Base-by-base conservation (phyloP, 345 rosid genomes). In the Lepidium aucheri region DNA sequence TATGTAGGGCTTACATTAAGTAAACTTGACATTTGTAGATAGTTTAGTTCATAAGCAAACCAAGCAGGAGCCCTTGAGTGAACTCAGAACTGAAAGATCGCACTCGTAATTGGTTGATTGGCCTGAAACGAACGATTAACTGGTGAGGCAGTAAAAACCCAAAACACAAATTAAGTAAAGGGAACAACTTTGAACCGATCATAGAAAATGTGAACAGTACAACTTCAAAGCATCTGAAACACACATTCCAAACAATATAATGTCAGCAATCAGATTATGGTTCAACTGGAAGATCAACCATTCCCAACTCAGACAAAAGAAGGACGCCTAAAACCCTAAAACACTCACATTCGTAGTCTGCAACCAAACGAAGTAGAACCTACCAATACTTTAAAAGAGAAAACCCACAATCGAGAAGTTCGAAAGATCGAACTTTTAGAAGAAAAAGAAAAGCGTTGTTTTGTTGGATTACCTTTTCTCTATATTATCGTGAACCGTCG, bases 11-110 rank as follows among this genome's bases (percentile, higher is more conserved):
- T 11, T 85, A 89, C 98, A 81, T 91, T 85, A 59, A 84, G 84
- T 78, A 87, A 82, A 67, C 89, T 90, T 73, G 96, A 87, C 98
- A 91, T 72, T 91, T 65, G 87, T 74, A 77, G 57, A 67, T 34
- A 47, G 52, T 70, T 39, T 72, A 82, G 9, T 8, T 69, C 66
- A 70, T 32, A 1, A 54, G 35, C 68, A 53, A 44, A 41, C 67
- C 46, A 60, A 70, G 15, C 46, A 44, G 12, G 34, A 32, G 18
- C 59, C 14, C 45, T 55, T 39, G 6, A 20, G 26, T 63, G 59
- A 47, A 57, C 65, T 33, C 53, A n/a, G 45, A 45, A 63, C 8
- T 45, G 38, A 42, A 22, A 61, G 26, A 53, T 60, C 35, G 60
- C 30, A 41, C 8, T 28, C 7, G 26, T 69, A 45, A 38, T 5